A percentile compares a stretch with the other conserved stretches of the same genome.
Evolutionary conservation across 1,284 basidiomycete genomes (phyloP).

Genomic region (Fistulina hepatica): DNA sequence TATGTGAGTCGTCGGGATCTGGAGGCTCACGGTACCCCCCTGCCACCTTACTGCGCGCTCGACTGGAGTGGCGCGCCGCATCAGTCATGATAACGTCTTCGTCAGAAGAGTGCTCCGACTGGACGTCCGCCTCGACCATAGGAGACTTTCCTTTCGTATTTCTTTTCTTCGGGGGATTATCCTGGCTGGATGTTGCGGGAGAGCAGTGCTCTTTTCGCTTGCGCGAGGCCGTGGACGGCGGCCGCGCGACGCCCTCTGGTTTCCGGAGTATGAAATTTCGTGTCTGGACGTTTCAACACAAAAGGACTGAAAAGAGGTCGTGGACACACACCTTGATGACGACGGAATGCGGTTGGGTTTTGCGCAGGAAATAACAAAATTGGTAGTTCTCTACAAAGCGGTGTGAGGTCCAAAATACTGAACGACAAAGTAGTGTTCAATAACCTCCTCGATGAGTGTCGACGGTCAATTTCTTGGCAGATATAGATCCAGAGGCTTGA

Average conservation of each 20-base stretch:
- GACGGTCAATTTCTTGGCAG: constrained; percentile 47
- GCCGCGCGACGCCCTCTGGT: constrained; percentile 12
- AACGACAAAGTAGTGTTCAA: constrained; percentile 11
- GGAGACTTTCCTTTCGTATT: constrained; percentile 29
- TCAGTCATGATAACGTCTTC: constrained; percentile 13
- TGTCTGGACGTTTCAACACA: constrained; percentile 25
- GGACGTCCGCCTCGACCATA: constrained; percentile 18
- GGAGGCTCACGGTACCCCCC: constrained; percentile 18
- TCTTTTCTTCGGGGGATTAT: constrained; percentile 31
- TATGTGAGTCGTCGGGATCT: too few relatives aligned
- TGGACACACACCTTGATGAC: constrained; percentile 48
- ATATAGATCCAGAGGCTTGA: constrained; percentile 28
- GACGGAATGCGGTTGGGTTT: constrained; percentile 60
- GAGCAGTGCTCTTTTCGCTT: constrained; percentile 18
- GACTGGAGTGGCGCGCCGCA: constrained; percentile 18
- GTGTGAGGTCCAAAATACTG: constrained; percentile 5
- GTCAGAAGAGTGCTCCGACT: constrained; percentile 19
- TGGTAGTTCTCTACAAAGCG: constrained; percentile 54
- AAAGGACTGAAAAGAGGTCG: neutral
- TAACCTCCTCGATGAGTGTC: constrained; percentile 68
- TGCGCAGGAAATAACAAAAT: constrained; percentile 73
- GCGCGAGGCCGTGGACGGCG: constrained; percentile 15
- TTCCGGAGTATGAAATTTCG: constrained; percentile 42
- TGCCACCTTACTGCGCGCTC: constrained; percentile 18
- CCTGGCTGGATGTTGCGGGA: constrained; percentile 14